Evolutionary conservation across 345 rosid genomes (phyloP), one percentile per base, ranked within the genome.

Genomic region (Conringia planisiliqua): DNA sequence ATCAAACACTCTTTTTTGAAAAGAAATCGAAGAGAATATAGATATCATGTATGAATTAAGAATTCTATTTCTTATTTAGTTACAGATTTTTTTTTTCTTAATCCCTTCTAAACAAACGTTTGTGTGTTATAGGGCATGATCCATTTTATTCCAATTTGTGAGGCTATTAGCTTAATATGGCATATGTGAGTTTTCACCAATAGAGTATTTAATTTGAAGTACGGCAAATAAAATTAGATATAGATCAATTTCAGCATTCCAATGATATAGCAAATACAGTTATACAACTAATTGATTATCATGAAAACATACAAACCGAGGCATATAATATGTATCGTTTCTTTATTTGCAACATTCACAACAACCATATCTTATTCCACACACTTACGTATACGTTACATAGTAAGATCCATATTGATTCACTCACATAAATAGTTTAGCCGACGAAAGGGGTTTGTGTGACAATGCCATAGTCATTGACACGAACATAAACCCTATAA

Each of bases 401-500:
- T 44, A 55, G 44, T 43, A 44, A 33, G 66, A 65, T 73, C 71
- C 71, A 50, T 24, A 61, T 1, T 40, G 3, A 54, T 30, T 50
- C 62, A 14, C 24, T 36, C 43, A 65, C 8, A 4, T 17, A 48
- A 54, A 2, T 10, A 4, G 10, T 3, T 65, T 73, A 80, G 4
- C 84, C 85, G 35, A 84, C 78, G 8, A 17, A 8, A 24, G 87
- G 82, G 36, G 39, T 70, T n/a, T 13, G 1, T 54, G 79, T 75
- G 24, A 84, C 84, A 66, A 72, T 75, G 72, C 83, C 82, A 55
- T 18, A n/a, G 12, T 72, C 63, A 62, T 84, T 79, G 24, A 80
- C 78, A 82, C 79, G 74, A 6, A 85, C 80, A 38, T 75, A 76
- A 36, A 82, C 87, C 57, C 80, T 71, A 12, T 80, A 82, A 40